A percentile compares a stretch with the other conserved stretches of the same genome.
phyloP scores from a whole-genome alignment of 2,329 filamentous ascomycete species.

The Xylariales sp. region DNA sequence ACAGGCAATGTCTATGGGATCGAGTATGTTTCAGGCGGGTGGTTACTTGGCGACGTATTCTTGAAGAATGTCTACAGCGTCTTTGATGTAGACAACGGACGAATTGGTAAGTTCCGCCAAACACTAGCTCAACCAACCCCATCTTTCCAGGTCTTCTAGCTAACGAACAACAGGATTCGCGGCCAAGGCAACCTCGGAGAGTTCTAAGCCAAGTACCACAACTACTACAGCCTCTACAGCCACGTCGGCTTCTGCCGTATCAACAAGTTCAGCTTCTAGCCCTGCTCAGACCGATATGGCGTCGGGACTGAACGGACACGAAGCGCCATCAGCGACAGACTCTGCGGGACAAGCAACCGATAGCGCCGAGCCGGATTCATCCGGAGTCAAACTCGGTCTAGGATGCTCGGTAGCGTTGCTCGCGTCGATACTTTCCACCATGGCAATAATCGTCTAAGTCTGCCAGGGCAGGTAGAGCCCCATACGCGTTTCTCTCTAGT shows the following conservation, averaged over 20 bases:
- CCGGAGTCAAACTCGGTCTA: conserved; percentile 40
- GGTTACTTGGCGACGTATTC: conserved; percentile 88
- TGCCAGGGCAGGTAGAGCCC: conserved; percentile 1
- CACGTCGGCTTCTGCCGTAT: conserved; percentile 41
- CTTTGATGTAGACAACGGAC: conserved; percentile 78
- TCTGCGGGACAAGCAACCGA: conserved; percentile 38
- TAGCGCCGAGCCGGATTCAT: conserved; percentile 40
- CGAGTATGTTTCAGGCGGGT: conserved; percentile 72
- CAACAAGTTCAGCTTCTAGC: conserved; percentile 33
- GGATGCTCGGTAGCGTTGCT: conserved; percentile 38
- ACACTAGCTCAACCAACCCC: background rate
- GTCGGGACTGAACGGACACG: conserved; percentile 53
- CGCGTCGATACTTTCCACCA: conserved; percentile 39
- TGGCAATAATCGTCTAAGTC: conserved; percentile 42
- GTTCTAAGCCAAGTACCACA: conserved; percentile 26
- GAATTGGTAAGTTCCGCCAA: conserved; percentile 65
- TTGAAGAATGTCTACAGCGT: conserved; percentile 90
- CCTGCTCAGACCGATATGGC: conserved; percentile 31
- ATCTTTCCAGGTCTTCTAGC: background rate
- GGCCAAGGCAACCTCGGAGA: conserved; percentile 45
- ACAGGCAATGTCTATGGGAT: conserved; percentile 81
- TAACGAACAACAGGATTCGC: conserved; percentile 52
- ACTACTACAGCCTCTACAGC: conserved; percentile 33
- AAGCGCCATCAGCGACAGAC: conserved; percentile 48
- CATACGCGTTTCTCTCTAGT: conserved; percentile 7